These are phyloP conservation scores for Silene vulgaris DNA, from an alignment of 179 eudicot species.

Conservation along the genomic window DNA sequence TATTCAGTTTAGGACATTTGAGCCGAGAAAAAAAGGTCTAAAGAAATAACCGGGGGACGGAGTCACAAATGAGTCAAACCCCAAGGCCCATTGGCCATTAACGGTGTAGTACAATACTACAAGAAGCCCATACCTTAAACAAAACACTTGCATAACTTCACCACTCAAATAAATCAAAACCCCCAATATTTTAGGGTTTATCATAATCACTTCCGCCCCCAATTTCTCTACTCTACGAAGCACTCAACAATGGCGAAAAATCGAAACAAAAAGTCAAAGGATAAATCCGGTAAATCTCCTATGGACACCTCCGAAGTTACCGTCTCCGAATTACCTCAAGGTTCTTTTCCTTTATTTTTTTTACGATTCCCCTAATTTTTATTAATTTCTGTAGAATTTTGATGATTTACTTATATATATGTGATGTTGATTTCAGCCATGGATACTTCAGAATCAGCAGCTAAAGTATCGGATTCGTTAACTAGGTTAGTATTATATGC, in stretches of 20 bases:
- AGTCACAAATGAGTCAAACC: no score
- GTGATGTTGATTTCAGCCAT: conserved; percentile 38
- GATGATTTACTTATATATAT: not conserved
- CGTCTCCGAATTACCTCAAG: conserved; percentile 34
- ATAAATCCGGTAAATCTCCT: conserved; percentile 30
- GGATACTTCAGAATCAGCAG: conserved; percentile 58
- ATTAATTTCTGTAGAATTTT: not conserved
- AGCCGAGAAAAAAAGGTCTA: no score
- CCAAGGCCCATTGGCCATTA: not conserved
- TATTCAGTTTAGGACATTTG: no score
- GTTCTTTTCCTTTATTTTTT: conserved; percentile 20
- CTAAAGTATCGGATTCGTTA: conserved; percentile 15
- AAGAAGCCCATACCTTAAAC: conserved; percentile 6
- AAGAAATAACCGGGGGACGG: no score
- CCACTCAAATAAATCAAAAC: not conserved
- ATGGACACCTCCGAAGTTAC: conserved; percentile 39
- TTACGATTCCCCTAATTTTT: not conserved
- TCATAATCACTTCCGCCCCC: not conserved
- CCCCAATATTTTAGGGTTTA: not conserved
- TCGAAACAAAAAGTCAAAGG: conserved; percentile 49
- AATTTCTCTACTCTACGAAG: not conserved
- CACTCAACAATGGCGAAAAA: conserved; percentile 55
- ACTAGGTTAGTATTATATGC: conserved; percentile 32
- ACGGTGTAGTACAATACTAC: no score
- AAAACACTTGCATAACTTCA: not conserved